phyloP scores from a whole-genome alignment of 163 green algal species.

The Chlorella variabilis region DNA sequence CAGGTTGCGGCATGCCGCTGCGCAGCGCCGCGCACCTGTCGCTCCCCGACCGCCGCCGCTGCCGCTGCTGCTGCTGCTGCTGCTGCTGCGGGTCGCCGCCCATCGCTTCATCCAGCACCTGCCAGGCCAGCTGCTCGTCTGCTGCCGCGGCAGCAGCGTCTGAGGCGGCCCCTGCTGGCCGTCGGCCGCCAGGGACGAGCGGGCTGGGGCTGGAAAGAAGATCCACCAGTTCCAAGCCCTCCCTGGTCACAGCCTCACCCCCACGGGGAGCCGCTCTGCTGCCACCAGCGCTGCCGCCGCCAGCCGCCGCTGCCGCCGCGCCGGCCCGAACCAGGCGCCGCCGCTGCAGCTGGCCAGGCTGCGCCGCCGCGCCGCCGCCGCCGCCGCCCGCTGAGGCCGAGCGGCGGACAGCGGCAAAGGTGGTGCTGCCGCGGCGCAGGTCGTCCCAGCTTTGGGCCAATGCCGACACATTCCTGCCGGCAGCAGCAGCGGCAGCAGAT shows the following conservation, averaged over 20 bases:
- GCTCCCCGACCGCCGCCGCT: neutral
- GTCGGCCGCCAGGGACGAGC: neutral
- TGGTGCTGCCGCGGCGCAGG: neutral
- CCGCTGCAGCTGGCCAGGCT: neutral
- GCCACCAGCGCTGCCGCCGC: neutral
- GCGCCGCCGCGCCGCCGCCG: neutral
- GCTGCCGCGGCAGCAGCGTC: neutral
- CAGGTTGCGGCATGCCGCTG: too few relatives aligned
- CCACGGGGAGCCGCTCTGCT: too few relatives aligned
- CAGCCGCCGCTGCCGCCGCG: neutral
- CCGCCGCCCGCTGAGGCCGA: too few relatives aligned
- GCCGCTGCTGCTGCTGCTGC: neutral
- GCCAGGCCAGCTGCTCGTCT: conserved; percentile 10
- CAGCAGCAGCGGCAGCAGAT: neutral
- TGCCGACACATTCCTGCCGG: neutral
- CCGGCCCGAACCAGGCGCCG: conserved; percentile 17
- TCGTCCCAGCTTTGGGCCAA: neutral
- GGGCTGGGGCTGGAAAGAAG: conserved; percentile 19
- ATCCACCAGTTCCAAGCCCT: neutral
- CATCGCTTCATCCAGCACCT: neutral
- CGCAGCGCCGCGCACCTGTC: too few relatives aligned
- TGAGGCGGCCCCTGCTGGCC: neutral
- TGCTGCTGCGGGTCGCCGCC: neutral
- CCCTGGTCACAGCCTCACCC: too few relatives aligned
- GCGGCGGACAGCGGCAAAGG: neutral